Evolutionary conservation across 2,329 filamentous ascomycete genomes (phyloP), one percentile per base, ranked within the genome.

Genomic region (Stylonectria norvegica): DNA sequence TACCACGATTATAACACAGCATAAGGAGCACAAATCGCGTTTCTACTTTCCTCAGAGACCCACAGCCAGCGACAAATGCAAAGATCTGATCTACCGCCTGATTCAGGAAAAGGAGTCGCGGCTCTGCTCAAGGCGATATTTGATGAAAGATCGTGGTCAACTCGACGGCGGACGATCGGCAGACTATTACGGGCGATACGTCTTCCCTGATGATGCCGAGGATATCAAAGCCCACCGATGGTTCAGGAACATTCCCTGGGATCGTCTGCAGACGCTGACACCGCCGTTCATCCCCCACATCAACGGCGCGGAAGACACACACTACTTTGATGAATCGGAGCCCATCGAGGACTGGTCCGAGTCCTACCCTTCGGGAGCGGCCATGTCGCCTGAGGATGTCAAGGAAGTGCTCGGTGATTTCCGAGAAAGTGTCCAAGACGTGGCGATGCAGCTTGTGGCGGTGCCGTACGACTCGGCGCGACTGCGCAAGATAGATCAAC

Each of bases 161-260:
- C 41, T 52, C 8, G 55, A 60, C 5, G 18, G 40, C 4, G 48
- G 43, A 10, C 45, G 45, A 17, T 43, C 40, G 20, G 48, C 41
- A 8, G 59, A 61, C n/a, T 42, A 49, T 4, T 50, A 56, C 38
- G 53, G 68, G 1, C 72, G 80, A 20, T 84, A 85, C 39, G 90
- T 97, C 4, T 91, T 89, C 55, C 72, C 86, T 0, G 78, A 93
- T 46, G 90, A 95, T 56, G 90, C 87, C 2, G 80, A 86, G 49
- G 89, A 96, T 40, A 94, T 97, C 70, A 96, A 94, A 61, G 67
- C 75, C 4, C 93, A 97, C 64, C 78, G 80, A 9, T 97, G 91
- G 76, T 97, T 97, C 68, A 75, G 74, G 41, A 79, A 81, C 35
- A 79, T 94, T 12, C 76, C 79, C 1, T 97, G 89, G 93, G 79